Conservation (phyloP, 306 rosid genomes). For the Begonia loranthoides region DNA sequence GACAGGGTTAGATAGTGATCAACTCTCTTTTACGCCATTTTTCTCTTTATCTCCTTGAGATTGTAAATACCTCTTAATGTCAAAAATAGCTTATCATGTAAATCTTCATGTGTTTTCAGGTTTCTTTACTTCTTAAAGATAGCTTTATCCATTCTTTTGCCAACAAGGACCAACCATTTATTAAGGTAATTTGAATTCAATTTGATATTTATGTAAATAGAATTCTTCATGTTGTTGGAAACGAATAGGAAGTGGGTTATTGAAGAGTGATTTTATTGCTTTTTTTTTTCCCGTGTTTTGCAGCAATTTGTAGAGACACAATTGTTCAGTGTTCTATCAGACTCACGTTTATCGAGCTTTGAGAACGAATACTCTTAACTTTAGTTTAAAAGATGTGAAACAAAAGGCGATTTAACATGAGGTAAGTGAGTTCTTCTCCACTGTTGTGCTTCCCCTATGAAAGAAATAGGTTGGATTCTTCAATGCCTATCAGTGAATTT, state of each 20-base stretch:
- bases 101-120: conserved; percentile 40
- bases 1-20: conserved; percentile 54
- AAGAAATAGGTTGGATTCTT: too few species aligned
- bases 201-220: not conserved
- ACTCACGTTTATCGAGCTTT: conserved; percentile 60
- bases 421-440: too few species aligned
- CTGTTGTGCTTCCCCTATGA: too few species aligned
- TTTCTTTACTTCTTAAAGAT: conserved; percentile 91
- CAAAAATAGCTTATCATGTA: conserved; percentile 5
- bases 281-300: conserved; percentile 12
- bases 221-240: not conserved
- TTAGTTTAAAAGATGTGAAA: too few species aligned
- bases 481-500: too few species aligned
- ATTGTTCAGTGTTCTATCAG: conserved; percentile 66
- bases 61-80: not conserved
- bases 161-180: conserved; percentile 59
- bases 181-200: conserved; percentile 45
- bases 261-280: not conserved
- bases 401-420: too few species aligned
- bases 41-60: conserved; percentile 8
- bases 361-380: conserved; percentile 40
- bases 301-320: conserved; percentile 88
- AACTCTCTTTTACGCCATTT: conserved; percentile 7
- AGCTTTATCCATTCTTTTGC: conserved; percentile 88
- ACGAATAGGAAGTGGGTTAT: not conserved